Base-by-base conservation (phyloP, 202 grass and related monocot species). In the Brachypodium distachyon region DNA sequence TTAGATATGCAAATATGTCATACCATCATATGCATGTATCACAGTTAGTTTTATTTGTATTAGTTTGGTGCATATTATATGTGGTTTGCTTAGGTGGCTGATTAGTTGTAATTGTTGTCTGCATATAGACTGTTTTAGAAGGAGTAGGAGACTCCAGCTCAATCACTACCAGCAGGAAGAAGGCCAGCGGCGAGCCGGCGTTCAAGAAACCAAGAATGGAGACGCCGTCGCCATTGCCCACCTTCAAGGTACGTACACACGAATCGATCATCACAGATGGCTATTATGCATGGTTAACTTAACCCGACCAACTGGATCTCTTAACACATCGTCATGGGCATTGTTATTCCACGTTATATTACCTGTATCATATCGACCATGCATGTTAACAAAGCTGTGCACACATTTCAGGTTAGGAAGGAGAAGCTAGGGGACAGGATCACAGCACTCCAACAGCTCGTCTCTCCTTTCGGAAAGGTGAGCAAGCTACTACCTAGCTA, bases 401-500 rank as follows among this genome's bases (percentile, higher is more conserved):
- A 81, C 71, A 54, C 48, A 27, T 36, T 88, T 40, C 87, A 99
- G 96, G 96, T 99, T 68, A 99, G 96, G 80, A 98, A 99, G 85
- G 96, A 99, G 96, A 99, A 99, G 87, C 77, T 99, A 67, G 96
- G 96, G 54, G 96, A 99, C 89, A 92, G 96, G 85, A 58, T 99
- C 55, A 99, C 91, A 58, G 89, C 96, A 66, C 92, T 99, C 70
- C 96, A 99, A 47, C 96, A 99, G 78, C 87, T 99, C 58, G 96
- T 99, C 60, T 86, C 96, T 29, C 96, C 96, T 86, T 99, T 99
- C 83, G 96, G 96, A 83, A 99, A 99, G 96, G 96, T 92, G n/a
- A 94, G 74, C 21, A 55, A 43, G 12, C 55, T 18, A 52, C 49
- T 23, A 52, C 21, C 23, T 59, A 14, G 63, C 69, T 54, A 54